phyloP scores from a whole-genome alignment of 2,329 filamentous ascomycete species.

The Pseudodiploospora longispora region DNA sequence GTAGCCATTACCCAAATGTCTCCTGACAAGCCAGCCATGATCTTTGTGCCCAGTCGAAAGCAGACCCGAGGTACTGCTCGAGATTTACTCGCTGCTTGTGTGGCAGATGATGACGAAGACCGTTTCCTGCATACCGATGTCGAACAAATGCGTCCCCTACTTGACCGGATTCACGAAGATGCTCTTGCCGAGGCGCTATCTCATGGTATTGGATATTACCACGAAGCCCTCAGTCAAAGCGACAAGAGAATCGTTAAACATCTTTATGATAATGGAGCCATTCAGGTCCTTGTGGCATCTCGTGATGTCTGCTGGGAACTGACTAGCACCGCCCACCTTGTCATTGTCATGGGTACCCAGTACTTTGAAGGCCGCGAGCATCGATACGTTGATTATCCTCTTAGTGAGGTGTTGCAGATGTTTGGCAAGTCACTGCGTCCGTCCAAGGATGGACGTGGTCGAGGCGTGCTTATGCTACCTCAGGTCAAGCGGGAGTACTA shows the following conservation, averaged over 20 bases:
- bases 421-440: constrained; percentile 86
- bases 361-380: constrained; percentile 96
- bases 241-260: constrained; percentile 94
- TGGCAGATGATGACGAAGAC: constrained; percentile 86
- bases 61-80: constrained; percentile 82
- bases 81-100: constrained; percentile 79
- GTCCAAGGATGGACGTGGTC: constrained; percentile 68
- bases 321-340: constrained; percentile 77
- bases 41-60: constrained; percentile 91
- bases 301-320: constrained; percentile 96
- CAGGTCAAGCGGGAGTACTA: constrained; percentile 95
- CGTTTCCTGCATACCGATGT: constrained; percentile 82
- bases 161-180: constrained; percentile 77
- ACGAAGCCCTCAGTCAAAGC: constrained; percentile 80
- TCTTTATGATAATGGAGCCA: constrained; percentile 80
- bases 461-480: constrained; percentile 93
- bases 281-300: constrained; percentile 69
- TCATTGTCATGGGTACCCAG: constrained; percentile 95
- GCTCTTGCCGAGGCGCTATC: constrained; percentile 81
- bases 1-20: constrained; percentile 82
- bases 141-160: constrained; percentile 72
- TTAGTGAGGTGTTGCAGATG: constrained; percentile 95
- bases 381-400: constrained; percentile 90
- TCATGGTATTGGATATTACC: constrained; percentile 94
- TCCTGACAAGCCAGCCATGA: constrained; percentile 76